Conservation (phyloP, 257 asterid genomes). For the Solanum etuberosum region DNA sequence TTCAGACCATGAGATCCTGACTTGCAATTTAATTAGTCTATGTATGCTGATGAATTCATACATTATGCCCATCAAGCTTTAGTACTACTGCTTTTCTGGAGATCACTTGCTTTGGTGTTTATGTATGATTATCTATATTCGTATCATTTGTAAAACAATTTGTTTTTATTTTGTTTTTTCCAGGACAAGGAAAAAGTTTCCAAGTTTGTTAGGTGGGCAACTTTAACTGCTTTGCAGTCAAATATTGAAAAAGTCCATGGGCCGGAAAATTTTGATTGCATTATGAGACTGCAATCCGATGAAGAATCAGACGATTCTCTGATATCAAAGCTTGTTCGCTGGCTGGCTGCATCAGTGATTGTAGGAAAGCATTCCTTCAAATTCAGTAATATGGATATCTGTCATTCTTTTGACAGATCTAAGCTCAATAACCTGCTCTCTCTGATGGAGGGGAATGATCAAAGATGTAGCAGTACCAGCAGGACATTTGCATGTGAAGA, state of each 20-base stretch:
- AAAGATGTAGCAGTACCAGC: slow-evolving; percentile 11
- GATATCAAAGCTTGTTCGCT: slow-evolving; percentile 62
- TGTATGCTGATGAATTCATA: not conserved
- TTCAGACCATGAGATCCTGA: not conserved
- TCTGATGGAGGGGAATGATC: slow-evolving; percentile 31
- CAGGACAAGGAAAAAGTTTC: slow-evolving; percentile 55
- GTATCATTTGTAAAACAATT: not conserved
- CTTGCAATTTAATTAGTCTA: not conserved
- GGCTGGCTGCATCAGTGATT: slow-evolving; percentile 79
- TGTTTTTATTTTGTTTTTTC: not conserved
- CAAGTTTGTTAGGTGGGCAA: slow-evolving; percentile 65
- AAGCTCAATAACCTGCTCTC: slow-evolving; percentile 31
- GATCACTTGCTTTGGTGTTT: not conserved
- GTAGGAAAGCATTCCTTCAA: slow-evolving; percentile 42
- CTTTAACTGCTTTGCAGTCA: slow-evolving; percentile 48
- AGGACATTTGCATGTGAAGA: slow-evolving; percentile 20
- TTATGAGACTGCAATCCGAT: slow-evolving; percentile 10
- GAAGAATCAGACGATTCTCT: slow-evolving; percentile 39
- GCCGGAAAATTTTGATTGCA: slow-evolving; percentile 17
- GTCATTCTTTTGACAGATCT: slow-evolving; percentile 17
- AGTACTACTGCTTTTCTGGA: not conserved
- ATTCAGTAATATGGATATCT: slow-evolving; percentile 12
- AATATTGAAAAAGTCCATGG: slow-evolving; percentile 16
- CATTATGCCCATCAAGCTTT: not conserved
- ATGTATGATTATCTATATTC: not conserved